Evolutionary conservation across 2,329 filamentous ascomycete species (phyloP).

Genomic region (Hymenotorrendiella dingleyae): DNA sequence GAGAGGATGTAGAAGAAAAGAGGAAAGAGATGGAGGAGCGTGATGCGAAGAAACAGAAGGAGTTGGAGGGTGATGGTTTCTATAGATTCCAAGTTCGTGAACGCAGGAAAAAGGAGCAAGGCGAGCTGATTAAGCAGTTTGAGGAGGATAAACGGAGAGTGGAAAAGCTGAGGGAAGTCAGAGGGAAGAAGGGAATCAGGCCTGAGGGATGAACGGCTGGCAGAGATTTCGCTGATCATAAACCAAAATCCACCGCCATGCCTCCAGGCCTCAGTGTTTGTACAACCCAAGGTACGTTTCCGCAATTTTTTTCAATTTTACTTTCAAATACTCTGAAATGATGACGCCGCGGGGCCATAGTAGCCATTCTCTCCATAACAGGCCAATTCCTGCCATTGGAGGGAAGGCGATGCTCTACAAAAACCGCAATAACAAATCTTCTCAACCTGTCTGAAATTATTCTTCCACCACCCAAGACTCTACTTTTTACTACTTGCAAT

Average conservation of each 20-base stretch:
- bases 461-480: neutral
- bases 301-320: constrained; percentile 2
- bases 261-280: too few species aligned
- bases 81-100: constrained; percentile 81
- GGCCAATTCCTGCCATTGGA: constrained; percentile 26
- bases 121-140: constrained; percentile 63
- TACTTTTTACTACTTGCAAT: neutral
- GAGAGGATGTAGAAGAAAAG: constrained; percentile 62
- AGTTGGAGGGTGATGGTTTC: constrained; percentile 65
- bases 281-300: too few species aligned
- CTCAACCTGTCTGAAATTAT: constrained; percentile 55
- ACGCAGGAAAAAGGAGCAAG: constrained; percentile 69
- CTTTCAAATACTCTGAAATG: constrained; percentile 28
- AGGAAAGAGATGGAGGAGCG: constrained; percentile 56
- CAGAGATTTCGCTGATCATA: too few species aligned
- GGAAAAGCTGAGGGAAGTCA: constrained; percentile 61
- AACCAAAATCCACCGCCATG: too few species aligned
- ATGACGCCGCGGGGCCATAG: constrained; percentile 50
- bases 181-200: constrained; percentile 48
- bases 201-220: constrained; percentile 42
- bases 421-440: constrained; percentile 61
- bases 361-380: constrained; percentile 34
- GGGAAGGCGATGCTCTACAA: constrained; percentile 49
- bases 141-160: constrained; percentile 71
- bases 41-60: constrained; percentile 55